Percentiles rank a stretch among this genome's conserved stretches.
phyloP scores from a whole-genome alignment of 495 filamentous ascomycete genomes.

The Trichocladium uniseriatum region DNA sequence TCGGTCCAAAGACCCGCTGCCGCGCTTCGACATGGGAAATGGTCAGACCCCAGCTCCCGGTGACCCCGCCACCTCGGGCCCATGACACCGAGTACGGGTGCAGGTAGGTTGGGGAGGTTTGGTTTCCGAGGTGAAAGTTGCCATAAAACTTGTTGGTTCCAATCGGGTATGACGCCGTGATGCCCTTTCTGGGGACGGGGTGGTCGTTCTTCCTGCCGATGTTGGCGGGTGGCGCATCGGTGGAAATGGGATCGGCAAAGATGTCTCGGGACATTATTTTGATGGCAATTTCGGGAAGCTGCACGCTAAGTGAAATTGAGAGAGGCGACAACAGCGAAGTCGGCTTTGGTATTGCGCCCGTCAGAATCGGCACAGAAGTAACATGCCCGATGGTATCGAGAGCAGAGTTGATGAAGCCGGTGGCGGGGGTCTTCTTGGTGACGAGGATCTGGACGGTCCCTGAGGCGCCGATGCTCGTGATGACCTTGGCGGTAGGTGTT shows the following conservation, averaged over 20 bases:
- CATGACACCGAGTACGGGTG: constrained; percentile 80
- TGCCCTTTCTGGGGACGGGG: constrained; percentile 33
- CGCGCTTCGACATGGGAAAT: constrained; percentile 60
- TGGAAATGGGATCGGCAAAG: constrained; percentile 50
- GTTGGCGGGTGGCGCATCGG: constrained; percentile 44
- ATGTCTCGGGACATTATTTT: constrained; percentile 31
- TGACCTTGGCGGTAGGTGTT: constrained; percentile 16
- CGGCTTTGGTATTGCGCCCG: constrained; percentile 12
- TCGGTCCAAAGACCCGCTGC: constrained; percentile 53
- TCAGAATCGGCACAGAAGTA: constrained; percentile 16
- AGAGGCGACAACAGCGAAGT: constrained; percentile 13
- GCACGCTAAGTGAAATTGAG: neutral
- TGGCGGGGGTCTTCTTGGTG: constrained; percentile 5
- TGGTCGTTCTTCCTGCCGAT: constrained; percentile 43
- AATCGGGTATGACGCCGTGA: constrained; percentile 44
- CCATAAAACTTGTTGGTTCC: constrained; percentile 89
- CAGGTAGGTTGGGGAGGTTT: constrained; percentile 62
- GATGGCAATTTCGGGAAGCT: neutral
- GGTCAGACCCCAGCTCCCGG: constrained; percentile 65
- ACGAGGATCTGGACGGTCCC: constrained; percentile 19
- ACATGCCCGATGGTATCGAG: constrained; percentile 16
- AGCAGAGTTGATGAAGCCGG: constrained; percentile 11
- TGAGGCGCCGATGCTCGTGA: constrained; percentile 15
- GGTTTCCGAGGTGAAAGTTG: constrained; percentile 74
- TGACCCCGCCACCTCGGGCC: constrained; percentile 57